Base-by-base conservation (phyloP, 208 protist species). In the Crithidia acanthocephali region DNA sequence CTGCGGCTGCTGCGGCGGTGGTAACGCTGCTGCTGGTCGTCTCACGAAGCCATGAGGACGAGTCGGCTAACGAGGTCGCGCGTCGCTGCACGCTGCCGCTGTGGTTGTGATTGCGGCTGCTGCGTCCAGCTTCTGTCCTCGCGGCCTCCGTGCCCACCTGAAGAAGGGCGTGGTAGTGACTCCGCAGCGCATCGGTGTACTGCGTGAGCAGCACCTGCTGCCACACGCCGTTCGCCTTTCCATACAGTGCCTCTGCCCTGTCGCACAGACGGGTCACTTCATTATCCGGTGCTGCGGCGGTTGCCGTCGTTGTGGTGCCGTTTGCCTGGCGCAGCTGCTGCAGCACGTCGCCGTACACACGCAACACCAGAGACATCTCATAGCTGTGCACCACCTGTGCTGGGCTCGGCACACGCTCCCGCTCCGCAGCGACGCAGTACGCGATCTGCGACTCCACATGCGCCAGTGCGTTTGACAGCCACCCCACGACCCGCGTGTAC, bases 321-420 rank as follows among this genome's bases (percentile, higher is more conserved):
- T 18, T 15, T 7, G 23, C 9, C 2, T 28, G 48, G 22, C 25
- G 37, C 45, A 78, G 33, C 7, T 48, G 55, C 23, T 42, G 47
- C n/a, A 78, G 59, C 59, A 50, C 65, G 10, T 53, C 48, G 18
- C 15, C 18, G 65, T 78, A 78, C 15, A 72, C 65, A 4, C 65
- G 57, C n/a, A 78, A 20, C n/a, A 72, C 23, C 22, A 78, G 30
- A 16, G 72, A 37, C 20, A 68, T 9, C 44, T 78, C 72, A 23
- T 78, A 78, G 59, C 72, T 62, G 65, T 68, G 60, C 4, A 78
- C 37, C n/a, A 78, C 72, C n/a, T 35, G 25, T 27, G 57, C 33
- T 0, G 45, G 50, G 2, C n/a, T 33, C 15, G 52, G 30, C 50
- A 32, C 23, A 18, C 42, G 28, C 22, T 37, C 18, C 1, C 35